A percentile compares a stretch with the other conserved stretches of the same genome.
These are phyloP conservation scores for Poterioochromonas sp. DNA, from an alignment of 352 stramenopile genomes.

Conservation along the genomic window DNA sequence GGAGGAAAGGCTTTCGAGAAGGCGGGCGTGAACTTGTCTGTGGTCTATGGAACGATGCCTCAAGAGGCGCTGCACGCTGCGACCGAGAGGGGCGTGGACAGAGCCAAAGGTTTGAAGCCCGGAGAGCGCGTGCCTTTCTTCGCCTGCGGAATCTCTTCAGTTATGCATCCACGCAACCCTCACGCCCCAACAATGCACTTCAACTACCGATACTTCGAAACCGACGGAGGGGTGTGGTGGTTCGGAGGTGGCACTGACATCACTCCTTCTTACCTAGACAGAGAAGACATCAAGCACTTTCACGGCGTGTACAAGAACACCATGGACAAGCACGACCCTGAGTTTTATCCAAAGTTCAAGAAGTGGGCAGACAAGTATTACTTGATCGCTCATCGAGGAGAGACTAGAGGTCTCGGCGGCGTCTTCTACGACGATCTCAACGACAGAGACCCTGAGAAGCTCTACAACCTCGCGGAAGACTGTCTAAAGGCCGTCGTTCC, in stretches of 20 bases:
- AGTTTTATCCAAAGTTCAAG: conserved; percentile 90
- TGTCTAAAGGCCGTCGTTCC: conserved; percentile 55
- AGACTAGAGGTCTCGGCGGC: conserved; percentile 76
- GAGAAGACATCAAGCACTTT: conserved; percentile 82
- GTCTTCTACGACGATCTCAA: conserved; percentile 98
- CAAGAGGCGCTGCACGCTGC: conserved; percentile 55
- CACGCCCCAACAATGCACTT: conserved; percentile 50
- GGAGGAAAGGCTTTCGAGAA: conserved; percentile 92
- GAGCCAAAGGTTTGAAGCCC: conserved; percentile 59
- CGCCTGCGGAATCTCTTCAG: conserved; percentile 68
- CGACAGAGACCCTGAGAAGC: conserved; percentile 47
- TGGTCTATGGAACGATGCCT: conserved; percentile 88
- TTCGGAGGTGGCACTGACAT: conserved; percentile 92
- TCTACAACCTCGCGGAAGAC: conserved; percentile 2
- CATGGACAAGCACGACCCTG: conserved; percentile 84
- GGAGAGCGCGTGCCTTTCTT: conserved; percentile 45
- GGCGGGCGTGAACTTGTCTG: conserved; percentile 88
- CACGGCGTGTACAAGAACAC: conserved; percentile 91
- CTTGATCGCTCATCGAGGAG: conserved; percentile 85
- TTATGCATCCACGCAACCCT: conserved; percentile 84
- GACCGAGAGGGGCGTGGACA: conserved; percentile 62
- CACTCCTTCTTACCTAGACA: conserved; percentile 88
- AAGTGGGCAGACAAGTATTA: conserved; percentile 95
- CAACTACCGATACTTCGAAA: conserved; percentile 90
- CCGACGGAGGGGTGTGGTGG: conserved; percentile 78